phyloP scores from a whole-genome alignment of 129 eudicot genomes.

The Artemisia tridentata region DNA sequence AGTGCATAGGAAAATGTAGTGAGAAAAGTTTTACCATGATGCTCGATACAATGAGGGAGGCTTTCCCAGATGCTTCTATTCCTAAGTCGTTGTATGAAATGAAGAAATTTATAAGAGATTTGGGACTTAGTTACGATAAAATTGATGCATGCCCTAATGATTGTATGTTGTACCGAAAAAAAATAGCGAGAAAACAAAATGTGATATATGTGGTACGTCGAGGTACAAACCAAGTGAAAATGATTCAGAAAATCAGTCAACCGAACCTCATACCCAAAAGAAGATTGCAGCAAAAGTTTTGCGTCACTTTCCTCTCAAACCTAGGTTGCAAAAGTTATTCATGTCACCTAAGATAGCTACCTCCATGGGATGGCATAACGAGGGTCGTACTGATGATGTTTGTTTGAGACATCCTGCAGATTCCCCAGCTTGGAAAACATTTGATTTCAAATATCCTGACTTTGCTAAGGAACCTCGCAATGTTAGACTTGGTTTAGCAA shows the following conservation, averaged over 20 bases:
- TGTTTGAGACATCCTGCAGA: background rate
- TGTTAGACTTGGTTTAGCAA: too few species aligned
- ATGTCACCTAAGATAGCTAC: background rate
- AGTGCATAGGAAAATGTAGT: too few species aligned
- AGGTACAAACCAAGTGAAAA: background rate
- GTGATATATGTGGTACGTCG: background rate
- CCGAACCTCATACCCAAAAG: background rate
- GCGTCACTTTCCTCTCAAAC: background rate
- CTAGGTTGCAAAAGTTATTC: background rate
- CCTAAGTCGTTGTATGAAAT: slow-evolving; percentile 1
- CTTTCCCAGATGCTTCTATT: background rate
- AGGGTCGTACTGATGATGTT: slow-evolving; percentile 3
- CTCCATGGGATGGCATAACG: background rate
- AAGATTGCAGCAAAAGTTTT: background rate
- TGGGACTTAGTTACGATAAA: slow-evolving; percentile 5
- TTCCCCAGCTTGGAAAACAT: slow-evolving; percentile 2
- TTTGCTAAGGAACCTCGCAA: slow-evolving; percentile 12
- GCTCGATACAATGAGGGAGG: too few species aligned
- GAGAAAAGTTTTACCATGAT: too few species aligned
- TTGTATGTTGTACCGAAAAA: slow-evolving; percentile 5
- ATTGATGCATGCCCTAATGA: background rate
- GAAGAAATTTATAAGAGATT: background rate
- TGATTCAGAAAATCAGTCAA: background rate
- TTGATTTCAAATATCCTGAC: background rate
- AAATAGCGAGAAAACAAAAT: background rate